Percentiles rank a stretch among this genome's conserved stretches.
These are phyloP conservation scores for Echium plantagineum DNA, from an alignment of 257 asterid genomes.

Conservation along the genomic window DNA sequence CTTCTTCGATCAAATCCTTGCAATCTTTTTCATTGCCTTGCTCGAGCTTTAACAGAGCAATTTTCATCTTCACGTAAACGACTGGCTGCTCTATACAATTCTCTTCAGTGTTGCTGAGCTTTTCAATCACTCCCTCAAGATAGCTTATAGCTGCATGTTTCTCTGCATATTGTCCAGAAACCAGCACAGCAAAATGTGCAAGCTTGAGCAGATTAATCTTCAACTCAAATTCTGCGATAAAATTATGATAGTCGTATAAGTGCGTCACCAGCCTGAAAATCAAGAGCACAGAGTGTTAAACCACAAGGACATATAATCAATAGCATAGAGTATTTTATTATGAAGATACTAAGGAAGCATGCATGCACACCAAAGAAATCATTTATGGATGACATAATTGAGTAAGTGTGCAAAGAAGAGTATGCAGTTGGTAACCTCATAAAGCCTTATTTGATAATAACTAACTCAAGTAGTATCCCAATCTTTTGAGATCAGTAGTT, in stretches of 20 bases:
- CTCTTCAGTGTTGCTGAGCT: constrained; percentile 69
- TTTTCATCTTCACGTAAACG: constrained; percentile 79
- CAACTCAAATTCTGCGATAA: constrained; percentile 87
- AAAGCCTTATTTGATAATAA: no score
- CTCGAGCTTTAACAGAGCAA: constrained; percentile 62
- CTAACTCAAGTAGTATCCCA: not conserved
- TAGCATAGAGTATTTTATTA: no score
- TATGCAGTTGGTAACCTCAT: no score
- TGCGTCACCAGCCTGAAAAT: constrained; percentile 73
- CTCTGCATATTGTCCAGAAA: constrained; percentile 66
- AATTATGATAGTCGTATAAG: constrained; percentile 78
- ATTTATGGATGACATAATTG: not conserved
- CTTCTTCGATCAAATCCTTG: constrained; percentile 77
- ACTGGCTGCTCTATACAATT: constrained; percentile 75
- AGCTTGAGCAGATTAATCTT: constrained; percentile 95
- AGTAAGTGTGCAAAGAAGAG: not conserved
- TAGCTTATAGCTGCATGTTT: constrained; percentile 69
- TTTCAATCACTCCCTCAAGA: constrained; percentile 87
- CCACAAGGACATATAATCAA: no score
- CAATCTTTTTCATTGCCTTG: constrained; percentile 77
- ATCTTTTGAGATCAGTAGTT: no score
- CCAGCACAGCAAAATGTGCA: constrained; percentile 86
- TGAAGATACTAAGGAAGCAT: no score
- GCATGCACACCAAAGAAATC: no score
- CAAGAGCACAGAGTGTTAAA: constrained; percentile 2